These are phyloP conservation scores for Suillus cothurnatus DNA, from an alignment of 768 basidiomycete genomes.

Conservation along the genomic window DNA sequence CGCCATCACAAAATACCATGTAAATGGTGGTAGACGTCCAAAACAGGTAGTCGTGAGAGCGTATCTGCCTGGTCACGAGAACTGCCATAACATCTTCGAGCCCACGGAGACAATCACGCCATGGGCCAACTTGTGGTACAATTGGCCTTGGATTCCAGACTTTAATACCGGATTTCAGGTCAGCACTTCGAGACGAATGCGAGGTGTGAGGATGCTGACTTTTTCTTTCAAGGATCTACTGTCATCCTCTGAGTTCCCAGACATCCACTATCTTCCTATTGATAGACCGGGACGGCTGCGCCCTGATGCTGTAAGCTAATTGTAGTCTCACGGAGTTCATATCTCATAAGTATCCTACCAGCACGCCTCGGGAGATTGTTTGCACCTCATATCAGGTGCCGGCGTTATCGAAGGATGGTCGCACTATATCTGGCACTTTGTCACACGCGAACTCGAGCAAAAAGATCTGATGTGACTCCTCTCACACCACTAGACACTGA, in stretches of 20 bases:
- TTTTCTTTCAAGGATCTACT: conserved; percentile 41
- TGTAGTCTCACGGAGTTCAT: background rate
- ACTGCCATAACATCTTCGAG: conserved; percentile 51
- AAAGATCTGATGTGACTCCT: background rate
- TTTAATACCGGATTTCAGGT: conserved; percentile 66
- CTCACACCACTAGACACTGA: background rate
- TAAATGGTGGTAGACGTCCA: conserved; percentile 26
- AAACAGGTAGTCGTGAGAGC: conserved; percentile 58
- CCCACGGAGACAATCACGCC: conserved; percentile 52
- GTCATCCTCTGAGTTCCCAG: conserved; percentile 44
- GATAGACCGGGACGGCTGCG: conserved; percentile 63
- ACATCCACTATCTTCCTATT: conserved; percentile 61
- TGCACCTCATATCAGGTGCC: conserved; percentile 47
- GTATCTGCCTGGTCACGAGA: conserved; percentile 67
- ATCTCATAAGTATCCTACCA: conserved; percentile 18
- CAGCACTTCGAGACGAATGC: conserved; percentile 11
- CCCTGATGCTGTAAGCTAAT: conserved; percentile 59
- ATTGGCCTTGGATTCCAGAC: conserved; percentile 63
- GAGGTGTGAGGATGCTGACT: conserved; percentile 9
- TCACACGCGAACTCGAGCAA: conserved; percentile 39
- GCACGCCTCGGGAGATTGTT: conserved; percentile 48
- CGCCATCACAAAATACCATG: conserved; percentile 39
- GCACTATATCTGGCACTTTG: conserved; percentile 52
- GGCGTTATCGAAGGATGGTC: conserved; percentile 56
- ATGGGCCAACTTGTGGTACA: conserved; percentile 54